phyloP scores from a whole-genome alignment of 768 basidiomycete species.

The Amanita polypyramis region DNA sequence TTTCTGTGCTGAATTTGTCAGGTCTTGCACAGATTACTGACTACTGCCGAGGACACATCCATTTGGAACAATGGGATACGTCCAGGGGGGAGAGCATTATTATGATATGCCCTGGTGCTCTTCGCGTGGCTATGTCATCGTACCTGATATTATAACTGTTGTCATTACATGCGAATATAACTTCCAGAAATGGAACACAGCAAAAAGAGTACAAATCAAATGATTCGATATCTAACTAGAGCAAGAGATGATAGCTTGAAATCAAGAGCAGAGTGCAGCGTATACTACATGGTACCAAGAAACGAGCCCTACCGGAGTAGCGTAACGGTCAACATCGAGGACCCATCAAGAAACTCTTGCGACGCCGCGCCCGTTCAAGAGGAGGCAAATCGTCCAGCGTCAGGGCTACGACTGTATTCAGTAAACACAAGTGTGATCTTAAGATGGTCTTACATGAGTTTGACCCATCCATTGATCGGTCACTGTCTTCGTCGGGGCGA shows the following conservation, averaged over 20 bases:
- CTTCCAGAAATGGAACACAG: not conserved
- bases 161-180: conserved; percentile 1
- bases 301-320: not conserved
- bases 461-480: conserved; percentile 35
- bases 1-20: not conserved
- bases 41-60: not conserved
- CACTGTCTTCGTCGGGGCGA: conserved; percentile 20
- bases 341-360: conserved; percentile 28
- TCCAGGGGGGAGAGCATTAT: not conserved
- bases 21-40: not conserved
- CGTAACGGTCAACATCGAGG: conserved; percentile 15
- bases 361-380: conserved; percentile 54
- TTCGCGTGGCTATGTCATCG: too few relatives aligned
- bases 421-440: conserved; percentile 2
- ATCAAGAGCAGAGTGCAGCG: conserved; percentile 3
- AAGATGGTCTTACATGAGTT: conserved; percentile 26
- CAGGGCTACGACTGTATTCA: conserved; percentile 23
- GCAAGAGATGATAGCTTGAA: conserved; percentile 1
- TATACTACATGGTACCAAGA: conserved; percentile 1
- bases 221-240: not conserved
- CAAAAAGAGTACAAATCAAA: conserved; percentile 5
- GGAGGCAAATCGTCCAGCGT: conserved; percentile 48
- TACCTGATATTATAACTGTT: not conserved
- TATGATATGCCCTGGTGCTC: not conserved
- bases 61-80: not conserved